These are phyloP conservation scores for Candida railenensis DNA, from an alignment of 805 yeast species.

Conservation along the genomic window DNA sequence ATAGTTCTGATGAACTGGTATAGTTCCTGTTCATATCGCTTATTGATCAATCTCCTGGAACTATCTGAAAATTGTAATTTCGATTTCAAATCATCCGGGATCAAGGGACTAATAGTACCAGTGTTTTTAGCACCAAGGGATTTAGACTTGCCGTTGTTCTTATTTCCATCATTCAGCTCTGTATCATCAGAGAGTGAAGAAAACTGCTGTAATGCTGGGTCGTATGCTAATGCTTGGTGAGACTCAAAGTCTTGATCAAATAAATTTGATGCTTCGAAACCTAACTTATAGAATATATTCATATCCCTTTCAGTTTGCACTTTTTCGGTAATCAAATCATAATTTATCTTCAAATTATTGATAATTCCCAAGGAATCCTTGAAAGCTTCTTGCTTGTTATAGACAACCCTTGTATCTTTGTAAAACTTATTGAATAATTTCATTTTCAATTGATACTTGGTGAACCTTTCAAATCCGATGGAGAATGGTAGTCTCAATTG, in stretches of 20 bases:
- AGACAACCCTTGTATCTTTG: constrained; percentile 5
- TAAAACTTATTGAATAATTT: constrained; percentile 11
- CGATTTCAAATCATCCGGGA: constrained; percentile 9
- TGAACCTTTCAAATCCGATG: constrained; percentile 15
- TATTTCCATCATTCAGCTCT: not conserved
- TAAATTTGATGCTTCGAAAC: constrained; percentile 8
- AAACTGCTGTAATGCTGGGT: not conserved
- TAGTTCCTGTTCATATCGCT: constrained; percentile 8
- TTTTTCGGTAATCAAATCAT: constrained; percentile 8
- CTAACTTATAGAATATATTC: constrained; percentile 7
- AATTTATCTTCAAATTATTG: constrained; percentile 7
- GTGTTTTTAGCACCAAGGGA: not conserved
- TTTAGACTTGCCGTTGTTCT: not conserved
- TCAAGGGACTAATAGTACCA: constrained; percentile 6
- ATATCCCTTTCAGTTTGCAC: constrained; percentile 7
- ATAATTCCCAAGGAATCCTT: constrained; percentile 8
- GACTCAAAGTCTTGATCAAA: not conserved
- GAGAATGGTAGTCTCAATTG: constrained; percentile 13
- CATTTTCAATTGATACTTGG: constrained; percentile 14
- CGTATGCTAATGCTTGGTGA: not conserved
- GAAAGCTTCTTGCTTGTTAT: not conserved
- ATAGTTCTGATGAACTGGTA: constrained; percentile 5
- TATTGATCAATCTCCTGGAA: constrained; percentile 5
- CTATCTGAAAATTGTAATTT: constrained; percentile 10
- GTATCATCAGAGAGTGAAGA: constrained; percentile 1